Evolutionary conservation across 345 rosid genomes (phyloP).

Genomic region (Rhizophora apiculata): DNA sequence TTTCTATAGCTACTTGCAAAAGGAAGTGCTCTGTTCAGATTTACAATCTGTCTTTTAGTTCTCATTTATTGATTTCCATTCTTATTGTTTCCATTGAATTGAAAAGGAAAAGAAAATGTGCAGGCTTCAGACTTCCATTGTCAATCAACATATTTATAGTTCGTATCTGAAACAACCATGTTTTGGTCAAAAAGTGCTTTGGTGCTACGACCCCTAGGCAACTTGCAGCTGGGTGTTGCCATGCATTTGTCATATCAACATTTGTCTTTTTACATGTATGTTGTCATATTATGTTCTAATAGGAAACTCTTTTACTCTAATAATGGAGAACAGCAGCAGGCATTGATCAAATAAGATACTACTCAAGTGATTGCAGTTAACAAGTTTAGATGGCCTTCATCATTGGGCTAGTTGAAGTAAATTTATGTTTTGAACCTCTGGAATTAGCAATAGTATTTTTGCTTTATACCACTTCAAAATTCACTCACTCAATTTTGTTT

Average conservation of each 20-base stretch:
- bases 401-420: neutral
- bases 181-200: no score
- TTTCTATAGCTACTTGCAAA: no score
- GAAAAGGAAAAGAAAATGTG: no score
- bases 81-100: no score
- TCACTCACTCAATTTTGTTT: constrained; percentile 17
- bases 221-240: neutral
- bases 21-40: no score
- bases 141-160: no score
- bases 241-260: neutral
- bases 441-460: neutral
- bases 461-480: neutral
- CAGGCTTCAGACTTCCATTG: no score
- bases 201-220: neutral
- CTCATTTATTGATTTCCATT: no score
- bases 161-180: no score
- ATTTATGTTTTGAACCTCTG: neutral
- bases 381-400: neutral
- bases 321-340: neutral
- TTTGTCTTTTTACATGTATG: neutral
- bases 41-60: no score
- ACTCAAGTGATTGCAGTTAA: neutral
- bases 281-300: neutral
- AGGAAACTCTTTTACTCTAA: neutral
- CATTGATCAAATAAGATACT: neutral